phyloP scores from a whole-genome alignment of 352 stramenopile species.

The Phytophthora capsici region DNA sequence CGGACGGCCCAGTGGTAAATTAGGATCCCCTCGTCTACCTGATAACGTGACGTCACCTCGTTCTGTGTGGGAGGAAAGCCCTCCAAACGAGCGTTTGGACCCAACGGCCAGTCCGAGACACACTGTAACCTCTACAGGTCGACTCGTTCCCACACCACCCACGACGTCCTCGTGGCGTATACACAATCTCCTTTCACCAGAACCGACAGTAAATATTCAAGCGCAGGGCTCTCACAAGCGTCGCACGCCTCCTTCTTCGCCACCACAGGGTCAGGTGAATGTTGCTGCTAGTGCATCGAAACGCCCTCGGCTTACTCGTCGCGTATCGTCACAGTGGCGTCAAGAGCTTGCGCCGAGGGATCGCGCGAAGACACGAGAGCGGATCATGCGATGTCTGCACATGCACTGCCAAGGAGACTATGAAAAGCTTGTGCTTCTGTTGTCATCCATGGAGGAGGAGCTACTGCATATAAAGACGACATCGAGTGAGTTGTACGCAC shows the following conservation, averaged over 20 bases:
- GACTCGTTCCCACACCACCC: constrained; percentile 21
- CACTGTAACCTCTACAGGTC: constrained; percentile 14
- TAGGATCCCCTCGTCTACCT: constrained; percentile 32
- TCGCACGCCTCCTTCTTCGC: constrained; percentile 18
- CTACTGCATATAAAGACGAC: constrained; percentile 77
- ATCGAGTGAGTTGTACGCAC: constrained; percentile 69
- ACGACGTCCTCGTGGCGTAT: constrained; percentile 34
- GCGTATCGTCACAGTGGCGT: constrained; percentile 61
- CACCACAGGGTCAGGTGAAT: constrained; percentile 10
- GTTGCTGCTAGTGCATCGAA: constrained; percentile 27
- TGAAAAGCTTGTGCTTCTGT: constrained; percentile 64
- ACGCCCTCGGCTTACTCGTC: constrained; percentile 48
- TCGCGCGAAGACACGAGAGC: constrained; percentile 63
- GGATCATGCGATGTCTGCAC: constrained; percentile 68
- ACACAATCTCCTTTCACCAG: constrained; percentile 34
- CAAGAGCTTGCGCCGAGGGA: constrained; percentile 62
- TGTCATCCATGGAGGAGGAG: constrained; percentile 81
- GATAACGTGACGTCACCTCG: constrained; percentile 46
- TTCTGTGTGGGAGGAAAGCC: constrained; percentile 45
- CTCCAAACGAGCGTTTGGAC: constrained; percentile 36
- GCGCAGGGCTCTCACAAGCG: constrained; percentile 23
- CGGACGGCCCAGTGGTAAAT: constrained; percentile 37
- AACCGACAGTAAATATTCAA: constrained; percentile 25
- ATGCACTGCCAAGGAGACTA: constrained; percentile 65
- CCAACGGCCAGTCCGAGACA: constrained; percentile 44